Conservation (phyloP, 2,329 filamentous ascomycete genomes). For the Cercospora zeina region DNA sequence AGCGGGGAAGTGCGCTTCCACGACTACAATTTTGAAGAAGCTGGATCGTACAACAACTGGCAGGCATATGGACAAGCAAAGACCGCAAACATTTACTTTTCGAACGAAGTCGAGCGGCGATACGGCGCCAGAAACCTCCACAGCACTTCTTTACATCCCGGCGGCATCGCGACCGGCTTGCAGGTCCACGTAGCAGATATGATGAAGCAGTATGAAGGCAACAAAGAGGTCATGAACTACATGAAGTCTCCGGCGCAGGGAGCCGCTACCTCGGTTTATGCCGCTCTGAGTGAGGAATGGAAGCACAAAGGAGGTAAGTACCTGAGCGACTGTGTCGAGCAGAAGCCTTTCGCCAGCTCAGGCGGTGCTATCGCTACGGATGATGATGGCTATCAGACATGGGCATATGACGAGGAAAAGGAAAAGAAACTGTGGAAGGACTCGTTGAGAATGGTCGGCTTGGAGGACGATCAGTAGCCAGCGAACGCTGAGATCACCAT, state of each 20-base stretch:
- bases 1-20: constrained; percentile 40
- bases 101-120: constrained; percentile 54
- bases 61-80: constrained; percentile 54
- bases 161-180: constrained; percentile 43
- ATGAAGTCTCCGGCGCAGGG: constrained; percentile 48
- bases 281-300: constrained; percentile 46
- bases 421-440: constrained; percentile 47
- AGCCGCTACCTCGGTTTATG: constrained; percentile 52
- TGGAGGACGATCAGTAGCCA: constrained; percentile 19
- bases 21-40: constrained; percentile 44
- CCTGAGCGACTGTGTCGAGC: constrained; percentile 39
- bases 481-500: not conserved
- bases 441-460: constrained; percentile 21
- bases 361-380: constrained; percentile 21
- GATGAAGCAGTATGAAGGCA: constrained; percentile 22
- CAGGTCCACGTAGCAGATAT: constrained; percentile 27
- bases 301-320: constrained; percentile 39
- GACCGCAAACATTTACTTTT: constrained; percentile 54
- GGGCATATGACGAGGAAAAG: constrained; percentile 44
- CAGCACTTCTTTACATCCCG: constrained; percentile 50
- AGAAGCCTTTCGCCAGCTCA: constrained; percentile 33
- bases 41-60: constrained; percentile 40
- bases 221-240: constrained; percentile 22
- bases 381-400: constrained; percentile 40
- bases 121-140: constrained; percentile 51